A percentile compares a stretch with the other conserved stretches of the same genome.
Conservation (phyloP, 2,329 filamentous ascomycete genomes). For the Pseudogymnoascus sp. region DNA sequence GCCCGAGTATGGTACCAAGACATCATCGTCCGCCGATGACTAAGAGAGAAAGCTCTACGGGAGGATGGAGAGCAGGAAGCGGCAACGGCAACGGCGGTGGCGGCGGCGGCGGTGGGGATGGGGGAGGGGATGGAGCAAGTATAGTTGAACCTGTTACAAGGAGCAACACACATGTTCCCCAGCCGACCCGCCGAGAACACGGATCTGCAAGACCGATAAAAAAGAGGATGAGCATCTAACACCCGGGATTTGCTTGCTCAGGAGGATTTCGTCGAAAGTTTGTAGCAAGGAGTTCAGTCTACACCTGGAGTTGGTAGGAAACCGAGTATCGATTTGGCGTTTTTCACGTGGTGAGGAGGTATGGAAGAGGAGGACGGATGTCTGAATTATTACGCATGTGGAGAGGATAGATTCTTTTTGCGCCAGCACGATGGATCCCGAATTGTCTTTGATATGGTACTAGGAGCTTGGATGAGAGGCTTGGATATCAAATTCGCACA, state of each 20-base stretch:
- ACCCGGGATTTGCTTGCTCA: neutral
- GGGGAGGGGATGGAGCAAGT: neutral
- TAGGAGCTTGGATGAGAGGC: neutral
- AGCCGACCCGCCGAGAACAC: neutral
- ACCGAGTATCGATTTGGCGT: neutral
- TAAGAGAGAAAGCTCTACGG: neutral
- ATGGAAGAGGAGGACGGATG: neutral
- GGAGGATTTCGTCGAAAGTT: neutral
- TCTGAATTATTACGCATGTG: neutral
- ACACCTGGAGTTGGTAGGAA: neutral
- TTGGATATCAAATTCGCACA: neutral
- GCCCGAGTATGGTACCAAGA: conserved; percentile 19
- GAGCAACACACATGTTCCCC: conserved; percentile 9
- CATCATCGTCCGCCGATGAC: neutral
- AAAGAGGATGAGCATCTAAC: neutral
- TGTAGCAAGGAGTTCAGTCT: neutral
- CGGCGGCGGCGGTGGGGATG: neutral
- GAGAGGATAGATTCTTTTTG: neutral
- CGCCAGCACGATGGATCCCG: neutral
- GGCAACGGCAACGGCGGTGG: neutral
- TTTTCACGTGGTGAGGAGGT: neutral
- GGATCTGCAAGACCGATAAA: neutral
- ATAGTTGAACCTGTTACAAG: conserved; percentile 5
- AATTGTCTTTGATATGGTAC: neutral
- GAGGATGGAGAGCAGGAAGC: neutral